phyloP scores from a whole-genome alignment of 2,329 filamentous ascomycete species.

The Ophiostoma sp. region DNA sequence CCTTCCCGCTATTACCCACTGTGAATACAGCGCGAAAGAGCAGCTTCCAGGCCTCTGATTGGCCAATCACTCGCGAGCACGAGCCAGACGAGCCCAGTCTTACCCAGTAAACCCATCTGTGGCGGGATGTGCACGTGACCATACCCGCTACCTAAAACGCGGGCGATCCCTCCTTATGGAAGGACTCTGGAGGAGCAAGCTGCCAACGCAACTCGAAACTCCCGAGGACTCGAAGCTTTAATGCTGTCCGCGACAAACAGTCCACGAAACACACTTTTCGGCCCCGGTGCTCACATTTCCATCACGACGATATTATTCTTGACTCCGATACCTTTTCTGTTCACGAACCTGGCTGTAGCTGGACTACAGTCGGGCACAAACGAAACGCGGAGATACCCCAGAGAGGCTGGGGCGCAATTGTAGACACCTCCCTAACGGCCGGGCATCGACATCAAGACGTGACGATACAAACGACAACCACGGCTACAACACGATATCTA shows the following conservation, averaged over 20 bases:
- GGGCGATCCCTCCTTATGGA: neutral
- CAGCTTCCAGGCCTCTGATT: slow-evolving; percentile 21
- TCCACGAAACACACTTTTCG: neutral
- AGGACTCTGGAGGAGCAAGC: slow-evolving; percentile 6
- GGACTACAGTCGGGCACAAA: slow-evolving; percentile 13
- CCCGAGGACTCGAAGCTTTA: slow-evolving; percentile 3
- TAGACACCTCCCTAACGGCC: neutral
- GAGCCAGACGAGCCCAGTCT: neutral
- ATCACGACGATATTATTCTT: neutral
- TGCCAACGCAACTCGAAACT: slow-evolving; percentile 16
- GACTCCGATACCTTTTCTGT: neutral
- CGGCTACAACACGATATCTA: neutral
- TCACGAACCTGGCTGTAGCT: slow-evolving; percentile 11
- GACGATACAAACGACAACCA: slow-evolving; percentile 7
- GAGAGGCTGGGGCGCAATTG: neutral
- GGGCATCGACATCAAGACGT: neutral
- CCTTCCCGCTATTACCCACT: slow-evolving; percentile 8
- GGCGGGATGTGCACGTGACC: slow-evolving; percentile 15
- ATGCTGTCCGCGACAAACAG: slow-evolving; percentile 7
- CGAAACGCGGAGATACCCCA: neutral
- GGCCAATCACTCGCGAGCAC: slow-evolving; percentile 19
- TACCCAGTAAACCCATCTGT: neutral
- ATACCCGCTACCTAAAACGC: neutral
- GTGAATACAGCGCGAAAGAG: neutral
- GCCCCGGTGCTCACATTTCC: neutral